Evolutionary conservation across 2,329 filamentous ascomycete genomes (phyloP).

Genomic region (Stachybotrys elegans): DNA sequence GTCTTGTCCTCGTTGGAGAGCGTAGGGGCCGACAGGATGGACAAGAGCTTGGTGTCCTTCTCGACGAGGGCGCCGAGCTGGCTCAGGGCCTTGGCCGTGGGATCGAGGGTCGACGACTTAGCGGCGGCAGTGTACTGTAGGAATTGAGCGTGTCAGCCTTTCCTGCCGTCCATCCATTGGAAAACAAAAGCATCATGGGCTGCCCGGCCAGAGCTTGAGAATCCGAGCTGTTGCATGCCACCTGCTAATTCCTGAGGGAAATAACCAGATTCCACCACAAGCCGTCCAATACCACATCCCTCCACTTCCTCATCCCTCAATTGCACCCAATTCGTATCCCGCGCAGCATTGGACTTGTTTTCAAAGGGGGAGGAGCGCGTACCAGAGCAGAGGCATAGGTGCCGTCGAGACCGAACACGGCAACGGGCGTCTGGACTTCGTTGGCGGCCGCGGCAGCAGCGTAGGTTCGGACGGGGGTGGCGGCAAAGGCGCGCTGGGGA

Average conservation of each 20-base stretch:
- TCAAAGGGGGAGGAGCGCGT: constrained; percentile 36
- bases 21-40: constrained; percentile 75
- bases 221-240: too few species aligned
- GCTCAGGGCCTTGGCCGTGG: constrained; percentile 74
- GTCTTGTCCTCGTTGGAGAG: constrained; percentile 76
- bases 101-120: constrained; percentile 82
- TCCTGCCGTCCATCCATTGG: too few species aligned
- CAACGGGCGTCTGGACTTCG: constrained; percentile 76
- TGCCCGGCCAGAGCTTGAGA: too few species aligned
- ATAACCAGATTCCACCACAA: too few species aligned
- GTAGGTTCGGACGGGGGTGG: constrained; percentile 67
- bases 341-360: too few species aligned
- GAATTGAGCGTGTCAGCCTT: constrained; percentile 28
- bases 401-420: constrained; percentile 93
- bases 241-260: too few species aligned
- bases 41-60: constrained; percentile 75
- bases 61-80: constrained; percentile 67
- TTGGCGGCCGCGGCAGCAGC: constrained; percentile 69
- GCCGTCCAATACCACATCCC: too few species aligned
- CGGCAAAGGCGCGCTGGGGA: constrained; percentile 50
- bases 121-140: constrained; percentile 87
- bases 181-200: too few species aligned
- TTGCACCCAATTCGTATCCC: too few species aligned
- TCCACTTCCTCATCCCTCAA: too few species aligned
- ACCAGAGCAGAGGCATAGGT: constrained; percentile 98